Evolutionary conservation across 2,329 filamentous ascomycete genomes (phyloP).

Genomic region (Alternaria consortialis): DNA sequence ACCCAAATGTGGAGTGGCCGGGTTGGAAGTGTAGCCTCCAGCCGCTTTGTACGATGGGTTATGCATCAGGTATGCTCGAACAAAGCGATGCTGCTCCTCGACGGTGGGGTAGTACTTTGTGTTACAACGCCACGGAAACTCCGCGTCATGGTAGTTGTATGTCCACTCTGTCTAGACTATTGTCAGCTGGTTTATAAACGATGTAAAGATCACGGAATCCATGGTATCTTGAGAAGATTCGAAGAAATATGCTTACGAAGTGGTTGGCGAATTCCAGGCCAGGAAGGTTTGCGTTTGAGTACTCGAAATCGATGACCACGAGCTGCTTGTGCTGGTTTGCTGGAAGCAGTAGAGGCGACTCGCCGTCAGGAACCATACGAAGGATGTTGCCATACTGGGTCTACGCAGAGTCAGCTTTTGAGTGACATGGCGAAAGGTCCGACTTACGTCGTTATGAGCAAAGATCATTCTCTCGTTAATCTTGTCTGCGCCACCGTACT

Average conservation of each 20-base stretch:
- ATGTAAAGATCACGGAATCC: background rate
- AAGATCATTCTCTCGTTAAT: conserved; percentile 84
- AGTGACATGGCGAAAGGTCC: background rate
- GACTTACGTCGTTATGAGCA: conserved; percentile 92
- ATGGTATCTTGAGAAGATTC: background rate
- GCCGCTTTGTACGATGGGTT: conserved; percentile 70
- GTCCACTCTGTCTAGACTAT: conserved; percentile 80
- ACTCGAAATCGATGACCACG: conserved; percentile 98
- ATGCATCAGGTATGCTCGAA: conserved; percentile 87
- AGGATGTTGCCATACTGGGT: conserved; percentile 99
- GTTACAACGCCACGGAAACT: conserved; percentile 72
- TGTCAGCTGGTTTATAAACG: background rate
- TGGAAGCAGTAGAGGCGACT: conserved; percentile 86
- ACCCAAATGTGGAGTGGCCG: conserved; percentile 43
- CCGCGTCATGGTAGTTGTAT: conserved; percentile 90
- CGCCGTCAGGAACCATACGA: conserved; percentile 72
- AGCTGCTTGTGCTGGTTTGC: conserved; percentile 96
- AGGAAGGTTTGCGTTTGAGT: conserved; percentile 85
- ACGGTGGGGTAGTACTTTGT: conserved; percentile 75
- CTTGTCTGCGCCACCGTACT: conserved; percentile 72
- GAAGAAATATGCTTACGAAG: conserved; percentile 67
- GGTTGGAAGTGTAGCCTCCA: conserved; percentile 62
- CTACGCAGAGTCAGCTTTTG: conserved; percentile 56
- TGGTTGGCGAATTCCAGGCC: conserved; percentile 97
- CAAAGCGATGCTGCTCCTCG: conserved; percentile 84